phyloP scores from a whole-genome alignment of 2,329 filamentous ascomycete species.

The Nigrospora oryzae region DNA sequence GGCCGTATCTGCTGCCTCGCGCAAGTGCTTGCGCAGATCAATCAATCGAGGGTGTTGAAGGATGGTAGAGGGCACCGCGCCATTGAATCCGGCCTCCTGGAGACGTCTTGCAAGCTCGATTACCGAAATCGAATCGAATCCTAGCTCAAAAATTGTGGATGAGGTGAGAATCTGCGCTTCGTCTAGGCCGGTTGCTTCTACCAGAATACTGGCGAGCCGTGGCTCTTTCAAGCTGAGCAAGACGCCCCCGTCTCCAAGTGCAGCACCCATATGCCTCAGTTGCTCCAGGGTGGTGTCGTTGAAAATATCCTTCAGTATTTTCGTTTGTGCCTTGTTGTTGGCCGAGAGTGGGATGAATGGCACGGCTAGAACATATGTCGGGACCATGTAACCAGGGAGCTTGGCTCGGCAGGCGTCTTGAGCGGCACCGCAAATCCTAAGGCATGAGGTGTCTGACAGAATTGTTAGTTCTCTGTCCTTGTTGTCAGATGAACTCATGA shows the following conservation, averaged over 20 bases:
- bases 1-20: conserved; percentile 5
- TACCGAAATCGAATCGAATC: conserved; percentile 80
- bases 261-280: conserved; percentile 45
- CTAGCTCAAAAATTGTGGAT: conserved; percentile 75
- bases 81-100: conserved; percentile 50
- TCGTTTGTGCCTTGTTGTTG: conserved; percentile 84
- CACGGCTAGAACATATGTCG: conserved; percentile 70
- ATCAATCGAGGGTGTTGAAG: conserved; percentile 51
- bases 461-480: background rate
- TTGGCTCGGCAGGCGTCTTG: conserved; percentile 57
- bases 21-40: conserved; percentile 33
- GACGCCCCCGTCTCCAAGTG: conserved; percentile 10
- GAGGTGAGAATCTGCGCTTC: conserved; percentile 34
- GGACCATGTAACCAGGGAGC: conserved; percentile 83
- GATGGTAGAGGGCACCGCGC: conserved; percentile 56
- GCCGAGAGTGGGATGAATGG: conserved; percentile 68
- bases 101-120: conserved; percentile 60
- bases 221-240: conserved; percentile 25
- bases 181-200: conserved; percentile 39
- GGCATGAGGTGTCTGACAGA: background rate
- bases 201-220: conserved; percentile 45
- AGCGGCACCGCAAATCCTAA: conserved; percentile 21
- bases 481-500: conserved; percentile 18
- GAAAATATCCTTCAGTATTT: conserved; percentile 60
- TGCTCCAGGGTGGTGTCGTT: conserved; percentile 47